Evolutionary conservation across 1,284 basidiomycete species (phyloP).

Genomic region (Gomphus sp.): DNA sequence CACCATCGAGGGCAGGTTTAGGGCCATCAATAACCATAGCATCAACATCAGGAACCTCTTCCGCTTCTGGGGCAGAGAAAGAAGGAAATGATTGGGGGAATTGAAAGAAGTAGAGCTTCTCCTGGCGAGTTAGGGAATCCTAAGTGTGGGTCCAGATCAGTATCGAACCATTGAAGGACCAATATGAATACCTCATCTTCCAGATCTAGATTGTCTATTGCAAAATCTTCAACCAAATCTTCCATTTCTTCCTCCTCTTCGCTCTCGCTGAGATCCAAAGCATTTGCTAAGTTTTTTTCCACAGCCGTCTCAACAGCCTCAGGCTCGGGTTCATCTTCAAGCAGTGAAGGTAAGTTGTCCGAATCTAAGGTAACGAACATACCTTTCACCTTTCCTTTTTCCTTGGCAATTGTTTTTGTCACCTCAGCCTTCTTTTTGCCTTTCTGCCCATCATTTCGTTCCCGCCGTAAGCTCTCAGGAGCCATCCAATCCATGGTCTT

Average conservation of each 20-base stretch:
- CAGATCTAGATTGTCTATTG: slow-evolving; percentile 24
- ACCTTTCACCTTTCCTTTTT: slow-evolving; percentile 27
- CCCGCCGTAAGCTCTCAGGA: slow-evolving; percentile 67
- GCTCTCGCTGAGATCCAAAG: slow-evolving; percentile 73
- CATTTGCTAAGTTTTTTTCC: slow-evolving; percentile 57
- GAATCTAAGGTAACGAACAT: slow-evolving; percentile 10
- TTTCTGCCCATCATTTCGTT: slow-evolving; percentile 34
- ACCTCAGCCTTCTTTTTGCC: slow-evolving; percentile 25
- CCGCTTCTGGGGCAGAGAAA: slow-evolving; percentile 33
- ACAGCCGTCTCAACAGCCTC: slow-evolving; percentile 25
- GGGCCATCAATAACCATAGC: slow-evolving; percentile 24
- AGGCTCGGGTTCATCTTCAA: slow-evolving; percentile 25
- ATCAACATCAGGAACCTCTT: slow-evolving; percentile 20
- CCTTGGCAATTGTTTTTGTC: slow-evolving; percentile 34
- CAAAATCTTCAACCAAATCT: slow-evolving; percentile 78
- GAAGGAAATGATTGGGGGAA: slow-evolving; percentile 85
- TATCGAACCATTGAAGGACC: background rate
- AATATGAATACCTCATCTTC: slow-evolving; percentile 28
- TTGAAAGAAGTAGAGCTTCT: slow-evolving; percentile 84
- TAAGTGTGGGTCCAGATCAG: slow-evolving; percentile 18
- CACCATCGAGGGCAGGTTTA: slow-evolving; percentile 7
- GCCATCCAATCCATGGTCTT: slow-evolving; percentile 82
- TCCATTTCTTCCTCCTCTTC: slow-evolving; percentile 84
- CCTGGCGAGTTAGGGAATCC: slow-evolving; percentile 44
- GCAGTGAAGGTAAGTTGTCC: background rate